Percentiles rank a stretch among this genome's conserved stretches.
Evolutionary conservation across 2,329 filamentous ascomycete species (phyloP).

Genomic region (Pseudogymnoascus sp.): DNA sequence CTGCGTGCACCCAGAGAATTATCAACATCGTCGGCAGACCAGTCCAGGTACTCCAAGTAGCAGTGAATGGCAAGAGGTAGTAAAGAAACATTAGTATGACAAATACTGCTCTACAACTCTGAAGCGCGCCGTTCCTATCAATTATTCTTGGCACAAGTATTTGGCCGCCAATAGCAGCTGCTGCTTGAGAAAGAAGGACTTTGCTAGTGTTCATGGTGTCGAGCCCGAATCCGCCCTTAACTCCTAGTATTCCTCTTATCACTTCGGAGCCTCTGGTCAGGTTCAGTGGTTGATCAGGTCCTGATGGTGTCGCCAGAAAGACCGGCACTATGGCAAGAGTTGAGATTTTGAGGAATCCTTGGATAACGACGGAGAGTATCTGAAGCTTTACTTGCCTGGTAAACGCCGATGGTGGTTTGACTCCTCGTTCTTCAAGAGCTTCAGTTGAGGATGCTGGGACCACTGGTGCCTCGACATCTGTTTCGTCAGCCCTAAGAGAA

Average conservation of each 20-base stretch:
- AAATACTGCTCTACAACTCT: not conserved
- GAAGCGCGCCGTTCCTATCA: not conserved
- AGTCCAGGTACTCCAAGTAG: not conserved
- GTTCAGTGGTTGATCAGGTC: not conserved
- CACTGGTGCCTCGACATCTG: not conserved
- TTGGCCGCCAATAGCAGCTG: not conserved
- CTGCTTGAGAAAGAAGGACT: not conserved
- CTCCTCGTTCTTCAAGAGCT: not conserved
- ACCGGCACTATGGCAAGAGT: not conserved
- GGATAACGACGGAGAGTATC: not conserved
- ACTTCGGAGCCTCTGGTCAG: not conserved
- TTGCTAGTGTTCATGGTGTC: not conserved
- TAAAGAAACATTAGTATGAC: not conserved
- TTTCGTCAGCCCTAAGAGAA: not conserved
- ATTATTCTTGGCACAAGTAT: not conserved
- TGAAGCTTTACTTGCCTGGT: constrained; percentile 5
- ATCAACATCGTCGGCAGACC: not conserved
- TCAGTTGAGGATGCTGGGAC: not conserved
- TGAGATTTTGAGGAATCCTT: not conserved
- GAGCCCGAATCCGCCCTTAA: not conserved
- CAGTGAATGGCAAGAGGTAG: not conserved
- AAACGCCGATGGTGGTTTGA: not conserved
- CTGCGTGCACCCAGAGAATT: not conserved
- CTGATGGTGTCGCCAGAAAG: not conserved
- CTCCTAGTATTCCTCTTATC: not conserved